Evolutionary conservation across 208 protist species (phyloP).

Genomic region (Crithidia sp.): DNA sequence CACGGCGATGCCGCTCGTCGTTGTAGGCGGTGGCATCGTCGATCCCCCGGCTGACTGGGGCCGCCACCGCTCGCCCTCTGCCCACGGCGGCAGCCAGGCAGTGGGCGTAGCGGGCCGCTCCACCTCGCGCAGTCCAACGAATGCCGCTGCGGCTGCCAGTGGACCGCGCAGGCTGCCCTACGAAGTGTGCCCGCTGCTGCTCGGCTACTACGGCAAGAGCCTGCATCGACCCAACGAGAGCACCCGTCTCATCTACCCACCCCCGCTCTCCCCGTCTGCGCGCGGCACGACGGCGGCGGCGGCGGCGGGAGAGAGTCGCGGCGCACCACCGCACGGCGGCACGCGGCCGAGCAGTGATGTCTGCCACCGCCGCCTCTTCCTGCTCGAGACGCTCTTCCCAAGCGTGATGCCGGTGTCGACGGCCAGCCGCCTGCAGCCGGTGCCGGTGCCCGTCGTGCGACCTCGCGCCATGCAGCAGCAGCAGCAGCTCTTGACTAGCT

Average conservation of each 20-base stretch:
- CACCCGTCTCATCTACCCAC: constrained; percentile 4
- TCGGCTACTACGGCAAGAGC: constrained; percentile 24
- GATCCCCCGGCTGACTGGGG: constrained; percentile 12
- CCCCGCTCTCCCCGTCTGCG: neutral
- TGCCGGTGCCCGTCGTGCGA: constrained; percentile 2
- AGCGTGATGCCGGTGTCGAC: constrained; percentile 23
- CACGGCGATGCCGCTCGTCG: constrained; percentile 16
- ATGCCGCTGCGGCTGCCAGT: neutral
- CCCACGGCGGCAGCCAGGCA: neutral
- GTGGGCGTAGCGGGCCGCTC: too few relatives aligned
- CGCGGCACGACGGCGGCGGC: neutral
- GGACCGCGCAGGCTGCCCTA: constrained; percentile 19
- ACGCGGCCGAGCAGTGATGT: constrained; percentile 21
- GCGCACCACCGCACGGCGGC: neutral
- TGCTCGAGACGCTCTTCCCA: constrained; percentile 35
- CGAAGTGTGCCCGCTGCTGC: constrained; percentile 35
- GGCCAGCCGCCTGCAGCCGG: constrained; percentile 12
- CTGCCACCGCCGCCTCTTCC: constrained; percentile 35
- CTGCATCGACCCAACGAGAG: constrained; percentile 15
- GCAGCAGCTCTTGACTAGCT: too few relatives aligned
- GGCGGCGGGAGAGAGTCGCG: neutral
- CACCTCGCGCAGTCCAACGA: neutral
- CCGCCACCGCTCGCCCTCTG: neutral
- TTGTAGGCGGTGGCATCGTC: constrained; percentile 16
- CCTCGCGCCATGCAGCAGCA: neutral